Conservation (phyloP, 805 yeast genomes). For the Cyberlindnera nakhonratchasimensis region DNA sequence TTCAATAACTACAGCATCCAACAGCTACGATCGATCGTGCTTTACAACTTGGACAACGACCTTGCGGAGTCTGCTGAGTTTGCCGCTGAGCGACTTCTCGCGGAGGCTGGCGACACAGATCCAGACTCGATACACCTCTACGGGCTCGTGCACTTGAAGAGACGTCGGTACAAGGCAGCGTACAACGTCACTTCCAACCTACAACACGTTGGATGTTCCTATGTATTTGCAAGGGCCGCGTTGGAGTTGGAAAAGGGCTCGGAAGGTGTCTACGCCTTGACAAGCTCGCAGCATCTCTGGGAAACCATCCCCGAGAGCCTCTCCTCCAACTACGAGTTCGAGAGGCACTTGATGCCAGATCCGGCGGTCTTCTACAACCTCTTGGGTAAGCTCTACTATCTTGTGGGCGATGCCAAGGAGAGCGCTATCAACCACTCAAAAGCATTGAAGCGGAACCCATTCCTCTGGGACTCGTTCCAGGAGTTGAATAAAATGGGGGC, state of each 20-base stretch:
- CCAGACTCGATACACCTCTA: slow-evolving; percentile 67
- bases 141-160: slow-evolving; percentile 61
- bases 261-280: slow-evolving; percentile 59
- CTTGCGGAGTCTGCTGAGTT: slow-evolving; percentile 76
- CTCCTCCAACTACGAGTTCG: slow-evolving; percentile 36
- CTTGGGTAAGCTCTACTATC: slow-evolving; percentile 63
- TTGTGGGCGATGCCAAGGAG: slow-evolving; percentile 56
- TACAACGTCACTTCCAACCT: slow-evolving; percentile 45
- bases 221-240: slow-evolving; percentile 68
- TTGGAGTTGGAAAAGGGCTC: slow-evolving; percentile 48
- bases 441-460: slow-evolving; percentile 73
- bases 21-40: slow-evolving; percentile 53
- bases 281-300: slow-evolving; percentile 38
- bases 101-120: slow-evolving; percentile 40
- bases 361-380: slow-evolving; percentile 63
- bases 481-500: slow-evolving; percentile 72
- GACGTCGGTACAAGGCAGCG: slow-evolving; percentile 58
- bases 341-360: slow-evolving; percentile 49
- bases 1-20: slow-evolving; percentile 29
- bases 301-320: slow-evolving; percentile 17
- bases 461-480: slow-evolving; percentile 81
- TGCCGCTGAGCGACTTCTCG: slow-evolving; percentile 75
- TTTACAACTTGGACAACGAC: slow-evolving; percentile 71
- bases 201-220: slow-evolving; percentile 71
- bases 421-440: slow-evolving; percentile 65